Base-by-base conservation (phyloP, 192 early-diverging fungal species). In the Dispira simplex region DNA sequence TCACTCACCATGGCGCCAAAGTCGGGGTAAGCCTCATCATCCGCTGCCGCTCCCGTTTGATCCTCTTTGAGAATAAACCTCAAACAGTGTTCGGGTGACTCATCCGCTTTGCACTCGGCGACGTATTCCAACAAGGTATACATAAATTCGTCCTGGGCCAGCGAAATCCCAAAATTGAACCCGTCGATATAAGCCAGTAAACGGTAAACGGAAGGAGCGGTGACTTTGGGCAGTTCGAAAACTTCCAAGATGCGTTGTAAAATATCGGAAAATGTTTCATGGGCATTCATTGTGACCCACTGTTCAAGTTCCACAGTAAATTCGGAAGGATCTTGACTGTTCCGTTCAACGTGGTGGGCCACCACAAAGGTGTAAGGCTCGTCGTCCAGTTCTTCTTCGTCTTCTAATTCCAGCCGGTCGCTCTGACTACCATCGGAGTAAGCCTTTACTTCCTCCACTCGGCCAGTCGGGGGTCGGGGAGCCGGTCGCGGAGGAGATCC, bases 61-160 rank as follows among this genome's bases (percentile, higher is more conserved):
- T 60, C 58, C 39, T 60, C 58, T 44, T 60, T 60, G 58, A 60
- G 58, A 21, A 60, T 60, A 43, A 60, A 60, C 32, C 58, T 28
- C 39, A 60, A 44, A 13, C 58, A 60, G 5, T 60, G 32, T 43
- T 60, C 58, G 2, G 58, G 32, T 43, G 58, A 44, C 3, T 18
- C 43, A 1, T 44, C 58, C 4, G 32, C 58, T 16, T 18, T 60
- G 27, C 58, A 60, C 21, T 60, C 58, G 32, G 58, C 27, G 16
- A 43, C 58, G 58, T 60, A 60, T 43, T 60, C 58, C 32, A 60
- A 44, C 13, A 60, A 21, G 14, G 58, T 60, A 44, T 60, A 60
- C 58, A 60, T 27, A 43, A 43, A 44, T 43, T 60, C 58, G 3
- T 60, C 58, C 27, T 60, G 25, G 9, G 25, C 58, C 21, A 60